Percentiles rank a stretch among this genome's conserved stretches.
Evolutionary conservation across 1,139 yeast genomes (phyloP).

Genomic region (Hansenula sp.): DNA sequence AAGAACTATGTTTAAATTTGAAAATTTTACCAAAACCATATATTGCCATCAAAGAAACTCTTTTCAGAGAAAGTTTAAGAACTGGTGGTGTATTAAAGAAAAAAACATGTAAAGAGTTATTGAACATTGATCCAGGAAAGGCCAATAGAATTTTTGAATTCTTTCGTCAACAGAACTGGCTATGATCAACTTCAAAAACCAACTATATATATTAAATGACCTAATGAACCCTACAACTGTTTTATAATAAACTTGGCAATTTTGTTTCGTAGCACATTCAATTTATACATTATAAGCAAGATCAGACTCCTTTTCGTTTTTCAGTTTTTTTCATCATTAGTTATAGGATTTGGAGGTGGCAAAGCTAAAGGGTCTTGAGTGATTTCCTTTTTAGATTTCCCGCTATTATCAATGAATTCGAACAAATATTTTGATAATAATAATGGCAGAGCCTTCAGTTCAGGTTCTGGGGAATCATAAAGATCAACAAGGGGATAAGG

Average conservation of each 20-base stretch:
- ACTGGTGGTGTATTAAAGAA: conserved; percentile 82
- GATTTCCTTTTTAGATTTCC: neutral
- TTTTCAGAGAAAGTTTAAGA: conserved; percentile 82
- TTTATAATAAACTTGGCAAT: neutral
- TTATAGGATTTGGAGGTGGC: neutral
- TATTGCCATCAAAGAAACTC: conserved; percentile 85
- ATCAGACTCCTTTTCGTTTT: neutral
- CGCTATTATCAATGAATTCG: neutral
- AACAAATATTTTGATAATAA: conserved; percentile 27
- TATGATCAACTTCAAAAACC: conserved; percentile 19
- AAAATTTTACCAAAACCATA: conserved; percentile 92
- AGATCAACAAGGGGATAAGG: conserved; percentile 33
- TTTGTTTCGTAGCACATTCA: neutral
- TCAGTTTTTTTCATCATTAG: neutral
- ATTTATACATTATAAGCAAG: too few relatives aligned
- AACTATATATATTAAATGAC: neutral
- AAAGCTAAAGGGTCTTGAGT: neutral
- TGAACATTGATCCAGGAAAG: conserved; percentile 83
- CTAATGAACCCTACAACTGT: too few relatives aligned
- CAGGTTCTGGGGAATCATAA: conserved; percentile 27
- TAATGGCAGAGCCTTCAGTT: conserved; percentile 12
- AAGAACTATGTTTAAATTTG: conserved; percentile 75
- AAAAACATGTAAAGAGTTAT: conserved; percentile 75
- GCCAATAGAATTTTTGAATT: conserved; percentile 89
- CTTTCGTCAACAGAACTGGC: conserved; percentile 90